A percentile compares a stretch with the other conserved stretches of the same genome.
phyloP scores from a whole-genome alignment of 805 yeast species.

The Candida sakaeoensis region DNA sequence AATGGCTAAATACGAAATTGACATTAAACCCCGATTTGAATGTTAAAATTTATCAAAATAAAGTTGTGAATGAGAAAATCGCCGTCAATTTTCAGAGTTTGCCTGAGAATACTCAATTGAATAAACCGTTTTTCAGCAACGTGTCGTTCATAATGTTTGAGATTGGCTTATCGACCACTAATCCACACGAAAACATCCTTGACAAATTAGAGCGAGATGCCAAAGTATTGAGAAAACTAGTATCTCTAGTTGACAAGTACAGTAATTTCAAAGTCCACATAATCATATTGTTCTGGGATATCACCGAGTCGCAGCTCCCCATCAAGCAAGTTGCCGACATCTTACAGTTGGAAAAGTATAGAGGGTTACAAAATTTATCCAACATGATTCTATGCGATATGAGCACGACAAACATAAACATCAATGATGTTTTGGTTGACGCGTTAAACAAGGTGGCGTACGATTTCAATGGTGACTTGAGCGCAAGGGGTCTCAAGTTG shows the following conservation, averaged over 20 bases:
- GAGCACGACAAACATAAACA: slow-evolving; percentile 23
- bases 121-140: slow-evolving; percentile 34
- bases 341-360: slow-evolving; percentile 15
- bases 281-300: slow-evolving; percentile 43
- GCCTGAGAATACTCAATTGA: slow-evolving; percentile 34
- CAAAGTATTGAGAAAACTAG: slow-evolving; percentile 29
- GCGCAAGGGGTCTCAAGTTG: slow-evolving; percentile 25
- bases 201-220: slow-evolving; percentile 38
- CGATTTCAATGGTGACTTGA: slow-evolving; percentile 26
- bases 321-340: slow-evolving; percentile 13
- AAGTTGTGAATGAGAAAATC: slow-evolving; percentile 22
- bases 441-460: slow-evolving; percentile 20
- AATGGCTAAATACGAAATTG: slow-evolving; percentile 49
- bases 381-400: slow-evolving; percentile 30
- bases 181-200: slow-evolving; percentile 15
- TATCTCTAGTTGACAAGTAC: slow-evolving; percentile 29
- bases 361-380: slow-evolving; percentile 14
- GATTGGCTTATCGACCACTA: slow-evolving; percentile 38
- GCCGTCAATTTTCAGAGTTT: slow-evolving; percentile 36
- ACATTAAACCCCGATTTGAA: slow-evolving; percentile 29
- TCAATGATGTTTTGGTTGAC: slow-evolving; percentile 21
- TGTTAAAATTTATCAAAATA: slow-evolving; percentile 22
- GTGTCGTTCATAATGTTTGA: slow-evolving; percentile 48
- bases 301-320: slow-evolving; percentile 15
- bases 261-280: slow-evolving; percentile 39